Evolutionary conservation across 495 filamentous ascomycete genomes (phyloP), one percentile per base, ranked within the genome.

Genomic region (Xylaria venustula): DNA sequence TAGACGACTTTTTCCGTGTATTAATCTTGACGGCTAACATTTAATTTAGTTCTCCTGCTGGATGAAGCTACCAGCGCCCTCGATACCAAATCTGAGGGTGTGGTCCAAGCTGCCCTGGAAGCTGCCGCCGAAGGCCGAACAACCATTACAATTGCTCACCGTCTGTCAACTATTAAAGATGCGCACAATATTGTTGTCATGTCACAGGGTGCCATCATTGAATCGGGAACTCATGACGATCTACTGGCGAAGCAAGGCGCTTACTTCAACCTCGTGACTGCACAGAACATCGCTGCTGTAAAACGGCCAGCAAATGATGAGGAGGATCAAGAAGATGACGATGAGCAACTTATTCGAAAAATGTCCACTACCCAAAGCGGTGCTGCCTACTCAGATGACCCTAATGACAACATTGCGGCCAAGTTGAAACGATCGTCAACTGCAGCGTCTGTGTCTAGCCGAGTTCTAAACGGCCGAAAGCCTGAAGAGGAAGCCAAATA

Each of bases 161-260:
- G 94, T 52, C 79, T 98, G 30, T 95, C 91, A 0, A 98, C 94
- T 30, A 96, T 98, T 77, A 93, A 89, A 73, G 84, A 88, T 58
- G 93, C 93, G 0, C 88, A 97, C 70, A 98, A 97, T 69, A 98
- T 98, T 60, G 91, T 97, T 17, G 92, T 97, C 64, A 91, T 98
- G 87, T 81, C 86, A 12, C 75, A 88, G 56, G 94, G 94, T 50
- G 71, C 80, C 19, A 95, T 97, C 59, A 81, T 94, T n/a, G 94
- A 98, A 68, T 91, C 93, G 74, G 92, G 92, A 54, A 89, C 84
- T 6, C 92, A 96, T 66, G 81, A 90, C 54, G 78, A 87, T 17
- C 78, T 96, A 11, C 70, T 95, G 4, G 81, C 79, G 36, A 73
- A 66, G 14, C 70, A 77, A 32, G 83, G 81, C 37, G 84, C 89